Percentiles rank a stretch among this genome's conserved stretches.
Evolutionary conservation across 345 rosid species (phyloP).

Genomic region (Stellera chamaejasme): DNA sequence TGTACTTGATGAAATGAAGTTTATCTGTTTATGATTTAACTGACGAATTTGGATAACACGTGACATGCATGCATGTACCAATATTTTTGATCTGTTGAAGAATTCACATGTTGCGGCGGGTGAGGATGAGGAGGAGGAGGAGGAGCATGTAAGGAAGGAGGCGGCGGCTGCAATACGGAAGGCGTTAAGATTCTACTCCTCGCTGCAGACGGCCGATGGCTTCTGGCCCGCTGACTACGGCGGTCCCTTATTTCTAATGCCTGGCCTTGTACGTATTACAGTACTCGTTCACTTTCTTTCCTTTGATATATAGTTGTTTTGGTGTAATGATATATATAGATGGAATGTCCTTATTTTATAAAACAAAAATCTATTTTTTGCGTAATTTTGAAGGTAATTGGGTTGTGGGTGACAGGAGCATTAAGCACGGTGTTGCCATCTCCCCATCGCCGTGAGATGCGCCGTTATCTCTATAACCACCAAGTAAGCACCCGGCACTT

Average conservation of each 20-base stretch:
- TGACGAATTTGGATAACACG: too few relatives aligned
- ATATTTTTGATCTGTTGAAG: too few relatives aligned
- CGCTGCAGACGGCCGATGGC: conserved; percentile 52
- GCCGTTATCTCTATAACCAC: conserved; percentile 56
- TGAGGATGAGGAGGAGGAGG: conserved; percentile 15
- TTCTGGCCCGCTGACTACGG: conserved; percentile 83
- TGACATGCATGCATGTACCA: too few relatives aligned
- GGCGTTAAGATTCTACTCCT: conserved; percentile 44
- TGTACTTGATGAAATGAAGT: conserved; percentile 15
- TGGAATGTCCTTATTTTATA: neutral
- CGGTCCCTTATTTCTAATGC: conserved; percentile 74
- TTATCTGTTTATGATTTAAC: too few relatives aligned
- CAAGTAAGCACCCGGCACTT: too few relatives aligned
- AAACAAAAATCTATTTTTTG: neutral
- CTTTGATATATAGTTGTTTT: too few relatives aligned
- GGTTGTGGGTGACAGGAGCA: conserved; percentile 39
- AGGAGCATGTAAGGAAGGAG: conserved; percentile 2
- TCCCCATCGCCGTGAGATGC: conserved; percentile 39
- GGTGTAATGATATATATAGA: too few relatives aligned
- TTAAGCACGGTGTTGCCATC: conserved; percentile 17
- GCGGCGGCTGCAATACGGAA: conserved; percentile 34
- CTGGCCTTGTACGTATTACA: conserved; percentile 59
- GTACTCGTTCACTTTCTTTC: too few relatives aligned
- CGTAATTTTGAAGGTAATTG: conserved; percentile 47
- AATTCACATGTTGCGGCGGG: too few relatives aligned